Evolutionary conservation across 2,329 filamentous ascomycete genomes (phyloP).

Genomic region (Xylaria multiplex): DNA sequence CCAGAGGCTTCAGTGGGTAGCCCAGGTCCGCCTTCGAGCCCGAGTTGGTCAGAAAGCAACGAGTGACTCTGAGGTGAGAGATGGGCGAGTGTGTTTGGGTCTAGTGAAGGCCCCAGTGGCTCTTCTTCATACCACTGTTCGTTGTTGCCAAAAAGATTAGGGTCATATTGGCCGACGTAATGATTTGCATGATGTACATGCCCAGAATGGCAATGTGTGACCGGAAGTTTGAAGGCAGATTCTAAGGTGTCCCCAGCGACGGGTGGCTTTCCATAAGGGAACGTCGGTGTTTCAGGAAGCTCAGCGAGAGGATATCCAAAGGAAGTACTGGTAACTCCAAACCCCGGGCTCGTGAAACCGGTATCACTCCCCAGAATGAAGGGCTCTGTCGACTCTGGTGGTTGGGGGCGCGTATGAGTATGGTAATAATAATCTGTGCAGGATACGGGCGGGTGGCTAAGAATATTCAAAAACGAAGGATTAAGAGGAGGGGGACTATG

Average conservation of each 20-base stretch:
- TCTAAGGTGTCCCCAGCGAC: conserved; percentile 2
- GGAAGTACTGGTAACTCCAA: conserved; percentile 23
- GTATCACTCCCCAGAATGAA: conserved; percentile 24
- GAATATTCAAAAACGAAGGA: conserved; percentile 16
- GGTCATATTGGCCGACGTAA: conserved; percentile 11
- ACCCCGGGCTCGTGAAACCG: conserved; percentile 29
- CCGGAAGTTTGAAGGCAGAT: conserved; percentile 5
- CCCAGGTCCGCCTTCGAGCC: conserved; percentile 6
- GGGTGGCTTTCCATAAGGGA: conserved; percentile 18
- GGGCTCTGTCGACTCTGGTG: conserved; percentile 15
- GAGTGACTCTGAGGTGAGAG: background rate
- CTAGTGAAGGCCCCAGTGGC: conserved; percentile 5
- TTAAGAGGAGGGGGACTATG: conserved; percentile 8
- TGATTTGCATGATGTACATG: conserved; percentile 5
- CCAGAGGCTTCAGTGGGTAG: background rate
- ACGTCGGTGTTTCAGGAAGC: conserved; percentile 9
- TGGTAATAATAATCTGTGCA: conserved; percentile 29
- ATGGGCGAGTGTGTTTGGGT: conserved; percentile 5
- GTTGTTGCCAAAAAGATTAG: conserved; percentile 4
- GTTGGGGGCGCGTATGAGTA: conserved; percentile 13
- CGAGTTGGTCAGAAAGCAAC: background rate
- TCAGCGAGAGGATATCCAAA: conserved; percentile 20
- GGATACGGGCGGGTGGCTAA: conserved; percentile 29
- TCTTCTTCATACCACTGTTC: conserved; percentile 24
- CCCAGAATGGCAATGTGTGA: conserved; percentile 18